Conservation (phyloP, 495 filamentous ascomycete species). For the Aspergillus incahuasiensis region DNA sequence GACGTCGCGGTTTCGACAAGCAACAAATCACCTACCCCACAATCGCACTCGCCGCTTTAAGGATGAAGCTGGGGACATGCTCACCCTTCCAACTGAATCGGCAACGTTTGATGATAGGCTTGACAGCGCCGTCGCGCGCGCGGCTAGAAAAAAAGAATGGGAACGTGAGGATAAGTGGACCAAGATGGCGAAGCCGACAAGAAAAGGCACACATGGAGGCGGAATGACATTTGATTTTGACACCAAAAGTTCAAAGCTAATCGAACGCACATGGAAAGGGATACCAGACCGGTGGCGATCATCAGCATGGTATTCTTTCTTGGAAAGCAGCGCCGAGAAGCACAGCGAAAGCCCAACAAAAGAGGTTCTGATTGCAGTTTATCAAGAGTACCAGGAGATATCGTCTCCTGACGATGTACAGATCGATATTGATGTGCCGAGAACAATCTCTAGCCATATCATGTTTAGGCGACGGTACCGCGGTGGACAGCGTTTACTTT, state of each 20-base stretch:
- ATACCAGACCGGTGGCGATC: slow-evolving; percentile 95
- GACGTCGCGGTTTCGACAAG: slow-evolving; percentile 52
- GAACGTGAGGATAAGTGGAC: slow-evolving; percentile 90
- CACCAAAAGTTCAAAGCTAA: slow-evolving; percentile 73
- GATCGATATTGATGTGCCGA: slow-evolving; percentile 94
- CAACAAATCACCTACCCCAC: slow-evolving; percentile 70
- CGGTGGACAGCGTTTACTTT: slow-evolving; percentile 84
- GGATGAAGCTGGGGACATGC: slow-evolving; percentile 88
- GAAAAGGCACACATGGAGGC: slow-evolving; percentile 55
- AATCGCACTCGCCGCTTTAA: slow-evolving; percentile 69
- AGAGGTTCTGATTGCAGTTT: slow-evolving; percentile 63
- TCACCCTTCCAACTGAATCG: slow-evolving; percentile 68
- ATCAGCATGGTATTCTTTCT: slow-evolving; percentile 92
- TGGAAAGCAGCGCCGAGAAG: slow-evolving; percentile 73
- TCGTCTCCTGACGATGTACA: slow-evolving; percentile 89
- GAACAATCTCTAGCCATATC: slow-evolving; percentile 92
- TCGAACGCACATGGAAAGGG: slow-evolving; percentile 93
- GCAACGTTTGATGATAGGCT: slow-evolving; percentile 51
- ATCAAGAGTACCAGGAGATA: slow-evolving; percentile 63
- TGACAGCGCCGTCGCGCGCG: slow-evolving; percentile 51
- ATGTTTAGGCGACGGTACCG: slow-evolving; percentile 95
- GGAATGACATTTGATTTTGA: slow-evolving; percentile 93
- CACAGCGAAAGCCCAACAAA: slow-evolving; percentile 58
- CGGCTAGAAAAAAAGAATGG: slow-evolving; percentile 73
- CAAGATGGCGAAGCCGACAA: slow-evolving; percentile 81